Base-by-base conservation (phyloP, 140 eudicot genomes). In the Stevia rebaudiana region DNA sequence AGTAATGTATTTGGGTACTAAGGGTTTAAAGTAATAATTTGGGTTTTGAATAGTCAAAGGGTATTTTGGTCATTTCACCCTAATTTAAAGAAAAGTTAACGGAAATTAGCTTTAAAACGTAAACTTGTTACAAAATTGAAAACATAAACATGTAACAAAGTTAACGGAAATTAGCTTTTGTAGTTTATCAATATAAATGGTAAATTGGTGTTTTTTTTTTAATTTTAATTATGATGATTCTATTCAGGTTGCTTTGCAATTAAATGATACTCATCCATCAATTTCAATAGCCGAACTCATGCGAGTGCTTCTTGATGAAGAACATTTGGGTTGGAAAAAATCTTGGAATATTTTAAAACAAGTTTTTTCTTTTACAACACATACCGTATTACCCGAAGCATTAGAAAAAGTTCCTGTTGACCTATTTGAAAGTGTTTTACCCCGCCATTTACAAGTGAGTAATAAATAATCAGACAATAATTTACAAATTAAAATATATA, bases 231-330 rank as follows among this genome's bases (percentile, higher is more conserved):
- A 4, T 15, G 63, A 31, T 9, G 8, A 7, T 30, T 39, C 8
- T 71, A 25, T 79, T 74, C 72, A 78, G 88, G 84, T 82, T 68
- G 88, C 84, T 43, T 79, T 78, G 60, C 88, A 82, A 61, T 65
- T 82, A 41, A 82, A 76, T 61, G 84, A 82, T 75, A 82, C 88
- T 1, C 84, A 82, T 72, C 88, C 88, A 52, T 79, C 88, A 53
- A 74, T 82, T 71, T 74, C 88, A 17, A 69, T 78, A 56, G 84
- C 71, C 17, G 88, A 82, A 67, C 79, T 82, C 39, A 75, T 82
- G 84, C 63, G 88, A 42, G 73, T 82, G 31, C 82, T 78, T 43
- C 72, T 82, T 75, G 88, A 82, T 75, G 84, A 82, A 75, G 88
- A 82, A 50, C 74, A 78, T 69, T 58, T 82, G 78, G 76, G 77